A percentile compares a stretch with the other conserved stretches of the same genome.
phyloP scores from a whole-genome alignment of 768 basidiomycete species.

The Amanita polypyramis region DNA sequence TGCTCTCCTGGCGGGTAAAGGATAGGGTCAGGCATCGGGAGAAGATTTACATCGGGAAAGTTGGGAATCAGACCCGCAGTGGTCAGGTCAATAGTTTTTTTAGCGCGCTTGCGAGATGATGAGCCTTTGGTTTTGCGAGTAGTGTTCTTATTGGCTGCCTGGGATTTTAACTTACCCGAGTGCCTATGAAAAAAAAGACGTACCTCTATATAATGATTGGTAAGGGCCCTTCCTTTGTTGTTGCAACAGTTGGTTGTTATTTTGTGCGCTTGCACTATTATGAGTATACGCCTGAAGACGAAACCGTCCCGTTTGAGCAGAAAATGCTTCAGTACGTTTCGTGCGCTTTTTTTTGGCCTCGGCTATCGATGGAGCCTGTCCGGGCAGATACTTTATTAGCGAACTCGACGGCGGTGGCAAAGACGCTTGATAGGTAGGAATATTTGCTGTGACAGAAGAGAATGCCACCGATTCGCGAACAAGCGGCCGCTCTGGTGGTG shows the following conservation, averaged over 20 bases:
- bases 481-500: constrained; percentile 36
- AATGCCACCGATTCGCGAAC: constrained; percentile 54
- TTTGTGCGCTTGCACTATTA: constrained; percentile 12
- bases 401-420: constrained; percentile 13
- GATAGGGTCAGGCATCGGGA: constrained; percentile 2
- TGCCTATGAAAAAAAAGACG: neutral
- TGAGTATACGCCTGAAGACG: constrained; percentile 30
- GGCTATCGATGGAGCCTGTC: constrained; percentile 27
- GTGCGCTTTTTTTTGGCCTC: constrained; percentile 16
- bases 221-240: constrained; percentile 28
- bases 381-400: constrained; percentile 38
- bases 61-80: neutral
- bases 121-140: neutral
- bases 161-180: neutral
- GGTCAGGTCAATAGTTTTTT: neutral
- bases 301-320: constrained; percentile 39
- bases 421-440: constrained; percentile 34
- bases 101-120: constrained; percentile 3
- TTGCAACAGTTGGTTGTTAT: constrained; percentile 20
- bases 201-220: constrained; percentile 27
- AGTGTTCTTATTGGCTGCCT: neutral
- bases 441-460: constrained; percentile 20
- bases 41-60: neutral
- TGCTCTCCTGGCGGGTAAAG: neutral
- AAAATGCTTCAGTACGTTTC: constrained; percentile 28